Conservation (phyloP, 2,329 filamentous ascomycete genomes). For the Aspergillus luchuensis region DNA sequence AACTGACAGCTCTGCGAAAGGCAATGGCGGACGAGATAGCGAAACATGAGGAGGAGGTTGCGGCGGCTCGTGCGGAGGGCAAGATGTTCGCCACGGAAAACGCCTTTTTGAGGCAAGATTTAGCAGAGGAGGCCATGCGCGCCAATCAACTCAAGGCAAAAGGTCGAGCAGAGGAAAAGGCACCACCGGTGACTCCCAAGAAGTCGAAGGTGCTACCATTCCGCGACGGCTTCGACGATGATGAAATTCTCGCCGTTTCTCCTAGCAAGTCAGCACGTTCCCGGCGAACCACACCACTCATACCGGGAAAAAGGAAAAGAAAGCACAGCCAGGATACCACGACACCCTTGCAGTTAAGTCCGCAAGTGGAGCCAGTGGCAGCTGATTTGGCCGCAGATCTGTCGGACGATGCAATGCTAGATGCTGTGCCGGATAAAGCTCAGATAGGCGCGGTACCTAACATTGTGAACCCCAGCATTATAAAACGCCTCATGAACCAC, state of each 20-base stretch:
- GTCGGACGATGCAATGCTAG: conserved; percentile 24
- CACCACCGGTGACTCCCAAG: conserved; percentile 53
- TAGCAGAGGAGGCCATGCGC: conserved; percentile 57
- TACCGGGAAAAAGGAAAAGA: conserved; percentile 61
- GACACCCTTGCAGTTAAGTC: conserved; percentile 48
- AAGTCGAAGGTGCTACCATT: conserved; percentile 52
- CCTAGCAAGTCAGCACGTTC: conserved; percentile 55
- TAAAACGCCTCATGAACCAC: conserved; percentile 60
- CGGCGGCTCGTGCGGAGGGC: conserved; percentile 55
- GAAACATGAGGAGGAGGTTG: conserved; percentile 58
- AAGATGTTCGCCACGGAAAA: conserved; percentile 61
- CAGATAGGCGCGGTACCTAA: conserved; percentile 24
- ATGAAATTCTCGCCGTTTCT: conserved; percentile 58
- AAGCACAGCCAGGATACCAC: conserved; percentile 55
- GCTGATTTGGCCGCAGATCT: conserved; percentile 31
- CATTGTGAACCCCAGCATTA: conserved; percentile 38
- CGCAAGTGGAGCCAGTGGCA: conserved; percentile 28
- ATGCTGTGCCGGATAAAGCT: conserved; percentile 28
- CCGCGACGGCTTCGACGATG: conserved; percentile 66
- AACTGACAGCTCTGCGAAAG: conserved; percentile 56
- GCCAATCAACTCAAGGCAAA: conserved; percentile 46
- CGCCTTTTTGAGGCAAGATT: conserved; percentile 62
- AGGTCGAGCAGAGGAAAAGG: conserved; percentile 37
- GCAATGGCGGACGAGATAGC: conserved; percentile 55
- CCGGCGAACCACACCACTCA: conserved; percentile 58